Evolutionary conservation across 1,284 basidiomycete species (phyloP).

Genomic region (Apiotrichum sp.): DNA sequence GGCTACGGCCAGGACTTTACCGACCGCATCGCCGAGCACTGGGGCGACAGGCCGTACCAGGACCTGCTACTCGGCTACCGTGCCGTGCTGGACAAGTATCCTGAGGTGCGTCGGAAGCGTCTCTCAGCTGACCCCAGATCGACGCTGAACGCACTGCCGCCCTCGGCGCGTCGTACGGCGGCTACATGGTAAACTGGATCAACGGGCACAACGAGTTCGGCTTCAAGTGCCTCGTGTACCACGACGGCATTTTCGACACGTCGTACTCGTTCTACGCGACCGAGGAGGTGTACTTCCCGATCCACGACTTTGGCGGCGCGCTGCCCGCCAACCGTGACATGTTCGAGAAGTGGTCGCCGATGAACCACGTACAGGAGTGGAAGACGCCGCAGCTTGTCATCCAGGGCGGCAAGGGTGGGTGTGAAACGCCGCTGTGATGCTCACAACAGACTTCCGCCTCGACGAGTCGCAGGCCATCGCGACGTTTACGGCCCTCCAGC

Average conservation of each 20-base stretch:
- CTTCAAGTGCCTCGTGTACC: slow-evolving; percentile 83
- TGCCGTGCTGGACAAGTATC: slow-evolving; percentile 60
- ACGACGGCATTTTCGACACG: slow-evolving; percentile 63
- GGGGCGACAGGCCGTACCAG: slow-evolving; percentile 59
- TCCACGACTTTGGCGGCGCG: slow-evolving; percentile 27
- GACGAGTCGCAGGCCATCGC: slow-evolving; percentile 75
- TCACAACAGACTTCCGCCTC: slow-evolving; percentile 63
- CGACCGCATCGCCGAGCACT: slow-evolving; percentile 54
- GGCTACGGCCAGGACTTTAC: slow-evolving; percentile 84
- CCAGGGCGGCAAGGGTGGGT: slow-evolving; percentile 57
- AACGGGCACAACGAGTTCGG: slow-evolving; percentile 81
- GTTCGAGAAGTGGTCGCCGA: slow-evolving; percentile 53
- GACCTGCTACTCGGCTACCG: slow-evolving; percentile 73
- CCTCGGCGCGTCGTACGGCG: slow-evolving; percentile 48
- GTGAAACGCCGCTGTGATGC: too few relatives aligned
- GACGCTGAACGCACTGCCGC: slow-evolving; percentile 73
- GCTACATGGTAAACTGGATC: slow-evolving; percentile 68
- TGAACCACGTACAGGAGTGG: slow-evolving; percentile 78
- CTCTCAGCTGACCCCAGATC: slow-evolving; percentile 48
- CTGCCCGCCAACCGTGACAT: slow-evolving; percentile 23
- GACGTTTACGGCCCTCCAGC: slow-evolving; percentile 46
- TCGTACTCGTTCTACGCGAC: slow-evolving; percentile 66
- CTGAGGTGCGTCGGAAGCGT: slow-evolving; percentile 48
- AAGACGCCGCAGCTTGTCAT: slow-evolving; percentile 75
- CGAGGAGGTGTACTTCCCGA: slow-evolving; percentile 51